These are phyloP conservation scores for Xylaria sp. DNA, from an alignment of 2,329 filamentous ascomycete species.

Conservation along the genomic window DNA sequence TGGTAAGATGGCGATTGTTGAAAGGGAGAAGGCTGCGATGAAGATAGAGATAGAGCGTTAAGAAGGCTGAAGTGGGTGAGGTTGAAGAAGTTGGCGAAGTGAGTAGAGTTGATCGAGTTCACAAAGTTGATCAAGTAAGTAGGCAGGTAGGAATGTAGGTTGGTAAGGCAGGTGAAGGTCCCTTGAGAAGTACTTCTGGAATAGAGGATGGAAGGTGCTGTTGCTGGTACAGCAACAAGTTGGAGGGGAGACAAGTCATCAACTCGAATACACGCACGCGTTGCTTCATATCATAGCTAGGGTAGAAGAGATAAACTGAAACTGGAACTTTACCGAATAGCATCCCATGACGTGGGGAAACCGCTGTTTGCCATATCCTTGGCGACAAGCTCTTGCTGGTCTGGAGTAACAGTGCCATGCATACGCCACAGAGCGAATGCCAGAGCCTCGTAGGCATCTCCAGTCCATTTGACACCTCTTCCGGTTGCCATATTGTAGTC, in stretches of 20 bases:
- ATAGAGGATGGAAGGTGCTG: background rate
- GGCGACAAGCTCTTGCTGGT: slow-evolving; percentile 29
- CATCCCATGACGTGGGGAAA: background rate
- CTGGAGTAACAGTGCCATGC: slow-evolving; percentile 23
- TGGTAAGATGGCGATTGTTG: background rate
- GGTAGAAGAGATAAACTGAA: slow-evolving; percentile 10
- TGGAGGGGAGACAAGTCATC: slow-evolving; percentile 11
- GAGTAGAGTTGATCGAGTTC: too few relatives aligned
- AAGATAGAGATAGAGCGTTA: background rate
- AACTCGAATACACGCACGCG: slow-evolving; percentile 9
- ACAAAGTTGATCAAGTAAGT: background rate
- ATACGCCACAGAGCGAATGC: slow-evolving; percentile 8
- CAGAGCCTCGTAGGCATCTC: slow-evolving; percentile 24
- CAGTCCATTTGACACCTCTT: slow-evolving; percentile 24
- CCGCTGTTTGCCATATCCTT: slow-evolving; percentile 31
- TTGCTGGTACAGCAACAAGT: slow-evolving; percentile 7
- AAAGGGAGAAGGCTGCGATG: background rate
- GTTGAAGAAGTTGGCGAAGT: background rate
- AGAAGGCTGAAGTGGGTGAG: background rate
- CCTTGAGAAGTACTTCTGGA: background rate
- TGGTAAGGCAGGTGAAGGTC: slow-evolving; percentile 1
- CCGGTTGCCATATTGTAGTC: slow-evolving; percentile 17
- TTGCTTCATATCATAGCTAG: slow-evolving; percentile 14
- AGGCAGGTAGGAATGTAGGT: background rate
- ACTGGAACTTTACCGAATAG: slow-evolving; percentile 29